Evolutionary conservation across 257 asterid genomes (phyloP).

Genomic region (Thymus quinquecostatus): DNA sequence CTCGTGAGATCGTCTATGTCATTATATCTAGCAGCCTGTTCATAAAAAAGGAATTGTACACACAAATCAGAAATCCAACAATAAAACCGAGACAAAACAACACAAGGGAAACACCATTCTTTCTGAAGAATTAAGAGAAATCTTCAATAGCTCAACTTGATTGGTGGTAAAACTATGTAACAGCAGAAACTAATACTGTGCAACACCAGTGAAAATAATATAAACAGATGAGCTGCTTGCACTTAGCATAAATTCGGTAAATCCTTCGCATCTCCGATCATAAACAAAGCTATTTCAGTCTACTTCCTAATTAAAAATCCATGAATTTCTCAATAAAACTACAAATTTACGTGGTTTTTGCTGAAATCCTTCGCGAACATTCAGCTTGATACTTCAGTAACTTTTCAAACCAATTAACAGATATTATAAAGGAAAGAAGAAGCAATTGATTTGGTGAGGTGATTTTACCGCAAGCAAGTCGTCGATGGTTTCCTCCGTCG

Average conservation of each 20-base stretch:
- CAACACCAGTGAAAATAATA: neutral
- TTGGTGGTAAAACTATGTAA: neutral
- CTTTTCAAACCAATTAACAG: neutral
- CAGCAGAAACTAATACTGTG: neutral
- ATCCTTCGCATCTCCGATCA: neutral
- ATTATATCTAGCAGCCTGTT: slow-evolving; percentile 85
- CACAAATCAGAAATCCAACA: slow-evolving; percentile 17
- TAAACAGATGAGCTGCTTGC: neutral
- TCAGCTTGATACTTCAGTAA: neutral
- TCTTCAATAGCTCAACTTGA: slow-evolving; percentile 4
- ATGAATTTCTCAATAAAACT: neutral
- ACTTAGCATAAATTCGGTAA: neutral
- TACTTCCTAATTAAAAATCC: neutral
- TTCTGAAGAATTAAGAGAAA: neutral
- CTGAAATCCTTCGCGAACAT: neutral
- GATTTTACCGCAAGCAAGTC: slow-evolving; percentile 56
- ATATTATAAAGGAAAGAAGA: neutral
- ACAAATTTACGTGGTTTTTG: neutral
- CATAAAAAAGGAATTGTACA: neutral
- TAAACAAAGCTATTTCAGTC: neutral
- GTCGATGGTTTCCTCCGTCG: slow-evolving; percentile 41
- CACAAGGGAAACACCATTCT: neutral
- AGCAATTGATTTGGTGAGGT: neutral
- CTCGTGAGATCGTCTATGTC: slow-evolving; percentile 67
- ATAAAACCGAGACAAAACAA: slow-evolving; percentile 2